phyloP scores from a whole-genome alignment of 2,329 filamentous ascomycete species.

The Apiospora malaysiana region DNA sequence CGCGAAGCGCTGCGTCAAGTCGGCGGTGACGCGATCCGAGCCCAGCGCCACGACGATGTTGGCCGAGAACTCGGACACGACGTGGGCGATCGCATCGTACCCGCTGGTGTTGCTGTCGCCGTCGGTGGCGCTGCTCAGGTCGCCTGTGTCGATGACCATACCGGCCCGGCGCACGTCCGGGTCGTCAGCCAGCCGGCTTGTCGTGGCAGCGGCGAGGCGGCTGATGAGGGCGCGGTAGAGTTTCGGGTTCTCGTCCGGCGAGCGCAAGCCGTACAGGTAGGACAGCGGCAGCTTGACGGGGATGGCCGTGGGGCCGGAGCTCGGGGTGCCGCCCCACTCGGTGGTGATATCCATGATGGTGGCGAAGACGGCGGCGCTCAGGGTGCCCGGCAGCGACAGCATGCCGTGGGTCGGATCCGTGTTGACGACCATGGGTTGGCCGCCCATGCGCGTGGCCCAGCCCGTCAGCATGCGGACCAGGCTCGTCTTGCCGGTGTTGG shows the following conservation, averaged over 20 bases:
- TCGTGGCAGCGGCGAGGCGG: constrained; percentile 78
- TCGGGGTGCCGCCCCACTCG: constrained; percentile 89
- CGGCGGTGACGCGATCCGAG: constrained; percentile 75
- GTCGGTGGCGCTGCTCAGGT: constrained; percentile 51
- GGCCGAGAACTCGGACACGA: constrained; percentile 66
- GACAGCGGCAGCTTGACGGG: constrained; percentile 92
- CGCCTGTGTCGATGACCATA: constrained; percentile 84
- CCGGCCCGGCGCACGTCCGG: constrained; percentile 73
- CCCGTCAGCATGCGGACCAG: constrained; percentile 77
- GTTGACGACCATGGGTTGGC: constrained; percentile 83
- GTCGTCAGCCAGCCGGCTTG: constrained; percentile 79
- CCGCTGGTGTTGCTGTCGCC: constrained; percentile 62
- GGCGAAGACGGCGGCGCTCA: constrained; percentile 86
- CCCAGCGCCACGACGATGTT: constrained; percentile 85
- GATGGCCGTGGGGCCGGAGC: constrained; percentile 84
- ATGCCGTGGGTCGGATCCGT: constrained; percentile 82
- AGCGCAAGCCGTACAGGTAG: constrained; percentile 82
- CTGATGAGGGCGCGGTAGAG: constrained; percentile 78
- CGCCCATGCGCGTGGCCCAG: constrained; percentile 76
- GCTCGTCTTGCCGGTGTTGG: constrained; percentile 83
- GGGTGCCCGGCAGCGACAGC: constrained; percentile 77
- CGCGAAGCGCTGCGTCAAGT: constrained; percentile 74
- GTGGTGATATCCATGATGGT: constrained; percentile 81
- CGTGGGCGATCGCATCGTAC: constrained; percentile 81
- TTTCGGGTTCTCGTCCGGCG: constrained; percentile 72